phyloP scores from a whole-genome alignment of 2,329 filamentous ascomycete species.

The Botrytis tulipae region DNA sequence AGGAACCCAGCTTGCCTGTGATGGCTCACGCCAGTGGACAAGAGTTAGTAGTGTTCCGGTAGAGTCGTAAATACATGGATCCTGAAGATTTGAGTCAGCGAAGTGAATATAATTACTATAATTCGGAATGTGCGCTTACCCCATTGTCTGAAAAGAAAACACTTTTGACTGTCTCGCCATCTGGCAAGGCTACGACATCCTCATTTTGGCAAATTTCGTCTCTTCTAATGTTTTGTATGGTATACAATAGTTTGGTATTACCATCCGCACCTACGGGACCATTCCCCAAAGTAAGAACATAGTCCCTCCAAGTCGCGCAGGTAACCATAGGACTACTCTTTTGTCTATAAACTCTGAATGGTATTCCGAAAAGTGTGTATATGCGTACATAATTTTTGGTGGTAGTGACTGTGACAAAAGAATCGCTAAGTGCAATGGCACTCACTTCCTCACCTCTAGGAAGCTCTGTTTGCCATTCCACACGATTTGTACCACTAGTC shows the following conservation, averaged over 20 bases:
- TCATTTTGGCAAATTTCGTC: conserved; percentile 95
- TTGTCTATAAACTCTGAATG: conserved; percentile 83
- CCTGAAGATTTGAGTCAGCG: conserved; percentile 47
- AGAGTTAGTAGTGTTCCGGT: conserved; percentile 85
- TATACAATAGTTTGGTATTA: conserved; percentile 76
- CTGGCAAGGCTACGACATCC: conserved; percentile 81
- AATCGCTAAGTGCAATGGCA: conserved; percentile 87
- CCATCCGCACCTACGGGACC: conserved; percentile 80
- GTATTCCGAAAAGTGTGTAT: conserved; percentile 89
- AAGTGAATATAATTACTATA: background rate
- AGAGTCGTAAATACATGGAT: conserved; percentile 94
- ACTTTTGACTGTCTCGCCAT: conserved; percentile 69
- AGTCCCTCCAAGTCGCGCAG: conserved; percentile 92
- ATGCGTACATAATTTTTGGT: conserved; percentile 85
- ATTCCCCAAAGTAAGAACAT: conserved; percentile 94
- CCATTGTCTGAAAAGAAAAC: conserved; percentile 92
- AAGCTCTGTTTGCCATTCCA: conserved; percentile 87
- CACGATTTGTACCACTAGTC: conserved; percentile 73
- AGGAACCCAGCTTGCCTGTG: conserved; percentile 87
- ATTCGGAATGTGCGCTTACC: conserved; percentile 50
- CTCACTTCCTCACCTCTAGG: conserved; percentile 82
- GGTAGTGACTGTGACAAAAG: conserved; percentile 87
- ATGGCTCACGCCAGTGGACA: conserved; percentile 83
- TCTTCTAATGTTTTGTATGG: conserved; percentile 89
- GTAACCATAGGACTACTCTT: conserved; percentile 89